These are phyloP conservation scores for Fusarium compactum DNA, from an alignment of 2,329 filamentous ascomycete species.

Conservation along the genomic window DNA sequence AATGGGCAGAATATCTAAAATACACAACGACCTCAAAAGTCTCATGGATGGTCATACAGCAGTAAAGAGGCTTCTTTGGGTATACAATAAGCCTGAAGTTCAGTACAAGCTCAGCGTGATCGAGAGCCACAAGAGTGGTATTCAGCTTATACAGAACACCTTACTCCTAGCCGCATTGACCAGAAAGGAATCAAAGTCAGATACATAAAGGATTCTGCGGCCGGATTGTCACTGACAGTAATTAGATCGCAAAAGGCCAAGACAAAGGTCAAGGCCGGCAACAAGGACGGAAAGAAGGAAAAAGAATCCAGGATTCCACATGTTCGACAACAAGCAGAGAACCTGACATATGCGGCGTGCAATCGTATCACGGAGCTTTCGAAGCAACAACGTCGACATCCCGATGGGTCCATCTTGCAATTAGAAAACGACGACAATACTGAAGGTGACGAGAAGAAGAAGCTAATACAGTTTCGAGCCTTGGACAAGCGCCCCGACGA, in stretches of 20 bases:
- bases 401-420: fast-evolving
- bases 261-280: fast-evolving
- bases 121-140: neutral
- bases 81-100: neutral
- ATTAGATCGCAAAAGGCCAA: fast-evolving
- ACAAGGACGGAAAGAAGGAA: too few species aligned
- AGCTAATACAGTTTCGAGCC: fast-evolving
- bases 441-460: fast-evolving
- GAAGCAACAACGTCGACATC: too few species aligned
- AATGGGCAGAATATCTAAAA: fast-evolving
- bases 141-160: neutral
- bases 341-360: too few species aligned
- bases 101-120: neutral
- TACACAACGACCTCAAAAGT: too few species aligned
- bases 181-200: neutral
- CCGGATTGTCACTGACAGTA: too few species aligned
- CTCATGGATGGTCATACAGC: too few species aligned
- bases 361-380: too few species aligned
- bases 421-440: fast-evolving
- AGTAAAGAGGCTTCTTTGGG: too few species aligned
- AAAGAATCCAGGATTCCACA: fast-evolving
- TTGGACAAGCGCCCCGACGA: too few species aligned
- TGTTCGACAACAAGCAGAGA: too few species aligned
- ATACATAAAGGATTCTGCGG: too few species aligned
- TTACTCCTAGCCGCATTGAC: neutral